These are phyloP conservation scores for Sporothrix luriei DNA, from an alignment of 2,329 filamentous ascomycete genomes.

Conservation along the genomic window DNA sequence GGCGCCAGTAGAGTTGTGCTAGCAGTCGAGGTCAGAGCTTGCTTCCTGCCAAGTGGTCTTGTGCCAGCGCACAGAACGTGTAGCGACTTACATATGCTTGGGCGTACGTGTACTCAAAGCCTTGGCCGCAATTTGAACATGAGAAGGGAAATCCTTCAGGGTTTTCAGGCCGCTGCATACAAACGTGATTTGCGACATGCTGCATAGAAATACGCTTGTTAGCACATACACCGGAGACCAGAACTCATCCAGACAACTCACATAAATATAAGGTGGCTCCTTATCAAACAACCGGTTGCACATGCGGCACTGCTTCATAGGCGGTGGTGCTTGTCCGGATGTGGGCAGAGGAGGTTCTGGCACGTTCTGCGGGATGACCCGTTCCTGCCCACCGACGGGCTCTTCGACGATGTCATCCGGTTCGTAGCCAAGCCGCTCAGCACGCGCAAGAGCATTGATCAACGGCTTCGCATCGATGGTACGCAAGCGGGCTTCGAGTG, in stretches of 20 bases:
- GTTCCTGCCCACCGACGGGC: conserved; percentile 44
- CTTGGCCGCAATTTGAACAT: conserved; percentile 52
- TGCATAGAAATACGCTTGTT: neutral
- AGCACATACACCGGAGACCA: neutral
- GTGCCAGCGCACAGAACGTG: no score
- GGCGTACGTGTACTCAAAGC: conserved; percentile 49
- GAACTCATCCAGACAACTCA: conserved; percentile 37
- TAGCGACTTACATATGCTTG: conserved; percentile 46
- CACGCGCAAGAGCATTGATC: conserved; percentile 59
- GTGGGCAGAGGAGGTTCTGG: neutral
- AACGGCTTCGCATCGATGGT: conserved; percentile 58
- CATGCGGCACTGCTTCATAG: conserved; percentile 36
- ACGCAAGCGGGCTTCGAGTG: conserved; percentile 54
- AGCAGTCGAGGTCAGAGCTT: neutral
- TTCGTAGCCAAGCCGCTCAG: conserved; percentile 61
- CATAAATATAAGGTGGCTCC: conserved; percentile 40
- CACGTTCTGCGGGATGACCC: conserved; percentile 41
- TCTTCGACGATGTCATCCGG: conserved; percentile 54
- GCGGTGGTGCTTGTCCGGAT: neutral
- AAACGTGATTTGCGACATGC: conserved; percentile 26
- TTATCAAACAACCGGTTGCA: conserved; percentile 46
- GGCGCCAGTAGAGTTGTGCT: conserved; percentile 5
- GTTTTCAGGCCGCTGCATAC: conserved; percentile 35
- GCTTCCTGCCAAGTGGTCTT: neutral
- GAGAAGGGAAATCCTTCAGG: conserved; percentile 43